These are phyloP conservation scores for Suillus cothurnatus DNA, from an alignment of 768 basidiomycete species.

Conservation along the genomic window DNA sequence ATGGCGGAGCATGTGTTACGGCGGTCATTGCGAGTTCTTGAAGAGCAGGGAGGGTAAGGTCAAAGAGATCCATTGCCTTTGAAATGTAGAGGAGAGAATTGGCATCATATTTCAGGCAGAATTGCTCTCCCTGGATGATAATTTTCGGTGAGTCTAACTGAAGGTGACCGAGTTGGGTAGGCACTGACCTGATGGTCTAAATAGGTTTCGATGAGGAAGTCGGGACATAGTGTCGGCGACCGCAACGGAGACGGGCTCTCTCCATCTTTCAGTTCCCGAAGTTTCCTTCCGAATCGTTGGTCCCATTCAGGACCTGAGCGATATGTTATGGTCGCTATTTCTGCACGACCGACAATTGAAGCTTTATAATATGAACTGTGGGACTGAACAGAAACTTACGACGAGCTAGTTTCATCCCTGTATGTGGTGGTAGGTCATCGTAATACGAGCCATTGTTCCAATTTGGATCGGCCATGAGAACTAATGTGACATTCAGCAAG, in stretches of 20 bases:
- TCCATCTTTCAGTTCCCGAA: slow-evolving; percentile 48
- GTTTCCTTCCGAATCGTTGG: slow-evolving; percentile 87
- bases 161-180: background rate
- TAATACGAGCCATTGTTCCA: slow-evolving; percentile 99
- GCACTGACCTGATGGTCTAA: slow-evolving; percentile 81
- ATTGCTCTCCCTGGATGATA: slow-evolving; percentile 76
- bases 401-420: slow-evolving; percentile 97
- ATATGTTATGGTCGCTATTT: slow-evolving; percentile 99
- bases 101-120: slow-evolving; percentile 98
- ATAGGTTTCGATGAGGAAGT: slow-evolving; percentile 98
- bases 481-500: slow-evolving; percentile 42
- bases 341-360: slow-evolving; percentile 41
- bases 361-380: slow-evolving; percentile 15
- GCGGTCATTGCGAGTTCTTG: slow-evolving; percentile 60
- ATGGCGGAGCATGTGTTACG: slow-evolving; percentile 22
- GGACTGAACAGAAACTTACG: slow-evolving; percentile 53
- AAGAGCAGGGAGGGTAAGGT: slow-evolving; percentile 83
- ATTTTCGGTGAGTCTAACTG: slow-evolving; percentile 9
- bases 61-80: slow-evolving; percentile 99
- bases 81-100: slow-evolving; percentile 99
- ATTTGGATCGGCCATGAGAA: slow-evolving; percentile 98
- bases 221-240: slow-evolving; percentile 86
- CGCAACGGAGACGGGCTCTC: slow-evolving; percentile 18
- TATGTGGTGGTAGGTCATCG: slow-evolving; percentile 91
- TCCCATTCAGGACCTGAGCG: slow-evolving; percentile 99